These are phyloP conservation scores for Mucor racemosus DNA, from an alignment of 371 early-diverging fungal genomes.

Conservation along the genomic window DNA sequence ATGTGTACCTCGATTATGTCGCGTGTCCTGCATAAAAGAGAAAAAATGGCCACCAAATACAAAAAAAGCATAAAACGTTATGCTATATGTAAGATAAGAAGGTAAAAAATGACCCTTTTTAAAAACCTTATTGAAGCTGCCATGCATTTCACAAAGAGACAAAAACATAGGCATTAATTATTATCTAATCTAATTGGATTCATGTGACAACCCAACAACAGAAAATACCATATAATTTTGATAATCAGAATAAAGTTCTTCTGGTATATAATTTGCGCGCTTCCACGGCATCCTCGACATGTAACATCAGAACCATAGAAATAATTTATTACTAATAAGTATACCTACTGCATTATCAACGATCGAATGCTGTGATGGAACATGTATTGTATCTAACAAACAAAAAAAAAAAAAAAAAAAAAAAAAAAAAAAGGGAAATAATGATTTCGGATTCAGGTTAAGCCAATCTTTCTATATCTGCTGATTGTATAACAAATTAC, in stretches of 20 bases:
- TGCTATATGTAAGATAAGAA: not conserved
- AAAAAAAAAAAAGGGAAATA: not conserved
- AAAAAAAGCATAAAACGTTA: not conserved
- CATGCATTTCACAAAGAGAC: not conserved
- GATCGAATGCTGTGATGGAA: not conserved
- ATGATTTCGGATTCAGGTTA: not conserved
- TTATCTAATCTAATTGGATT: not conserved
- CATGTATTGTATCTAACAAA: not conserved
- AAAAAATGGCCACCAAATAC: not conserved
- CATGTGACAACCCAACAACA: not conserved
- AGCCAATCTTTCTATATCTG: not conserved
- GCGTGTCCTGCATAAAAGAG: not conserved
- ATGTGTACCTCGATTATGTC: not conserved
- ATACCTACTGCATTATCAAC: not conserved
- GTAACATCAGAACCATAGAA: not conserved
- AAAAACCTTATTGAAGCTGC: not conserved
- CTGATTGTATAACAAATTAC: not conserved
- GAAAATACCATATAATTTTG: not conserved
- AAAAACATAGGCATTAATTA: not conserved
- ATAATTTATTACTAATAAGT: not conserved
- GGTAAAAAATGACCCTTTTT: not conserved
- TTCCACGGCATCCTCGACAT: not conserved
- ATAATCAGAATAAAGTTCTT: not conserved
- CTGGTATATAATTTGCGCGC: not conserved
- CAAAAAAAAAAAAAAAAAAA: not conserved